These are phyloP conservation scores for Phytophthora foliorum DNA, from an alignment of 352 stramenopile genomes.

Conservation along the genomic window DNA sequence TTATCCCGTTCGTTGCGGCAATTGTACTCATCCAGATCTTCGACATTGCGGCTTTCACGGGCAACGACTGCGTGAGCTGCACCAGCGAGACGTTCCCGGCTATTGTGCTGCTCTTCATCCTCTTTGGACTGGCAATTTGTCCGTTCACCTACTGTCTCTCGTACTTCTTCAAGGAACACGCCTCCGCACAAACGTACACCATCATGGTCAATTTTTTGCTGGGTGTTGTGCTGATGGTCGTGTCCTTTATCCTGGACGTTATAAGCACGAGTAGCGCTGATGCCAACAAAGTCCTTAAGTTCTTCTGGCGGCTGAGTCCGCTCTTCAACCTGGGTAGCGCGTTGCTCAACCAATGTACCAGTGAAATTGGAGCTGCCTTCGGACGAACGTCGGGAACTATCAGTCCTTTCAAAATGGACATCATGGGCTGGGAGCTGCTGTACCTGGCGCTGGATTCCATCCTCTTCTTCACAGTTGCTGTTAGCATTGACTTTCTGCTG, in stretches of 20 bases:
- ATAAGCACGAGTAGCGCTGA: conserved; percentile 48
- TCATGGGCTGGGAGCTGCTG: conserved; percentile 66
- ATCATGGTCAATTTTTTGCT: conserved; percentile 76
- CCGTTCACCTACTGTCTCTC: conserved; percentile 73
- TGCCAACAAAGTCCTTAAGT: conserved; percentile 69
- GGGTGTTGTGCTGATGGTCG: conserved; percentile 63
- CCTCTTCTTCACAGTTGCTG: conserved; percentile 36
- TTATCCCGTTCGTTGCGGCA: conserved; percentile 62
- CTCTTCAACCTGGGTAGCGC: conserved; percentile 56
- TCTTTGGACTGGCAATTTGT: conserved; percentile 66
- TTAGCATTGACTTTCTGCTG: conserved; percentile 50
- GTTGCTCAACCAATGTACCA: conserved; percentile 46
- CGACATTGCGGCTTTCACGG: conserved; percentile 56
- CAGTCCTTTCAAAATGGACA: conserved; percentile 56
- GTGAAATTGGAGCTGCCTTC: conserved; percentile 40
- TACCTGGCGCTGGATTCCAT: conserved; percentile 46
- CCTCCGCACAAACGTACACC: conserved; percentile 68
- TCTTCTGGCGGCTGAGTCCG: conserved; percentile 79
- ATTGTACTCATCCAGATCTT: conserved; percentile 65
- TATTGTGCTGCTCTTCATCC: conserved; percentile 62
- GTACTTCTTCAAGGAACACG: conserved; percentile 68
- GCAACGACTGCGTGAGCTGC: conserved; percentile 60
- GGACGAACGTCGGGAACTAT: conserved; percentile 37
- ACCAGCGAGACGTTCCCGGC: conserved; percentile 50
- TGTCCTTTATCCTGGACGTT: conserved; percentile 64